phyloP scores from a whole-genome alignment of 805 yeast species.

The Candida sakaeoensis region DNA sequence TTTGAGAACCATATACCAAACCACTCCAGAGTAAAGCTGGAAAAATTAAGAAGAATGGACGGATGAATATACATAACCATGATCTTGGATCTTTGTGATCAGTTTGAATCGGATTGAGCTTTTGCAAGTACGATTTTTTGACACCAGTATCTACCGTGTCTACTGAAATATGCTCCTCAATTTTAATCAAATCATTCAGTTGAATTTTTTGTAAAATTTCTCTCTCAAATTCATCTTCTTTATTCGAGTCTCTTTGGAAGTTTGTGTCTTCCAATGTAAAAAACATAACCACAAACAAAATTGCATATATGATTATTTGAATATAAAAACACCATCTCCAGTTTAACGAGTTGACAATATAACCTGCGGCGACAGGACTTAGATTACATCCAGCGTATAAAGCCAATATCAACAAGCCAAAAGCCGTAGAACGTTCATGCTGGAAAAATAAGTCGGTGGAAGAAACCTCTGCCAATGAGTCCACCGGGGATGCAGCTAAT shows the following conservation, averaged over 20 bases:
- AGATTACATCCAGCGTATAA: conserved; percentile 41
- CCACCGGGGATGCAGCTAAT: conserved; percentile 39
- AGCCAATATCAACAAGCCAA: conserved; percentile 33
- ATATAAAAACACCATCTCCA: conserved; percentile 42
- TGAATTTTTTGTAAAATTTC: background rate
- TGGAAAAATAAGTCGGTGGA: conserved; percentile 44
- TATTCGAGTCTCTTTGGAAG: conserved; percentile 23
- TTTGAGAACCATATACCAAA: conserved; percentile 44
- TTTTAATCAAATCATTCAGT: background rate
- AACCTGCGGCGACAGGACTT: conserved; percentile 45
- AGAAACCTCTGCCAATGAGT: conserved; percentile 45
- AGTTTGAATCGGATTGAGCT: conserved; percentile 30
- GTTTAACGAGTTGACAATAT: conserved; percentile 30
- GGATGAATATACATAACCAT: conserved; percentile 31
- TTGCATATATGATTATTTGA: conserved; percentile 28
- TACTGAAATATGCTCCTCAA: conserved; percentile 39
- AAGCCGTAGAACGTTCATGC: conserved; percentile 38
- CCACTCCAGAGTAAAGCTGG: conserved; percentile 49
- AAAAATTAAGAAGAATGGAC: conserved; percentile 36
- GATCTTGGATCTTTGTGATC: conserved; percentile 40
- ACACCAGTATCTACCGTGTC: conserved; percentile 12
- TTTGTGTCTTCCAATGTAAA: conserved; percentile 45
- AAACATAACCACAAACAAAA: conserved; percentile 26
- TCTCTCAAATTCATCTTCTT: conserved; percentile 1
- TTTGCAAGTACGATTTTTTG: conserved; percentile 34